Base-by-base conservation (phyloP, 768 basidiomycete species). In the Hemileccinum impolitum region DNA sequence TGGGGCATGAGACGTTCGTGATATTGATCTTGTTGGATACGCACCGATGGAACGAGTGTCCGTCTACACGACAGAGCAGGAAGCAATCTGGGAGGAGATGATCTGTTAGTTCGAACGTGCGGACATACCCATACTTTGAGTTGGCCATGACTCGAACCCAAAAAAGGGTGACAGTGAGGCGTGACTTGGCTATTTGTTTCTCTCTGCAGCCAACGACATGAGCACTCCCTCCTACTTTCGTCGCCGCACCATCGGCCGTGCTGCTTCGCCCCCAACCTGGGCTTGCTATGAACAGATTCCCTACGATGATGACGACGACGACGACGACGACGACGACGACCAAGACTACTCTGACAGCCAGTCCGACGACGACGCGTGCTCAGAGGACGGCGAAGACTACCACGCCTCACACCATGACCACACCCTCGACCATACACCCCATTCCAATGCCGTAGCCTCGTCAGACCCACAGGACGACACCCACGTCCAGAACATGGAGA, bases 1-100 rank as follows among this genome's bases (percentile, higher is more conserved):
- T 30, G 9, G 9, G 38, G 4, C 21, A 43, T 45, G 21, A 50
- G 53, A 26, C 6, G 18, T 18, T n/a, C 15, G 42, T 9, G 8
- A 15, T 19, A n/a, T n/a, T 28, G 7, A 4, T 0, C 11, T 26
- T 12, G 19, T 7, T 9, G 12, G 14, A 25, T 8, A 58, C 74
- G 47, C 53, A 94, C 94, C 86, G 82, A 70, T 97, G 94, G 62
- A 99, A 99, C 0, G 87, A 82, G 58, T 92, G 90, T 1, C 96
- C 96, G 62, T 99, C 96, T 15, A 99, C 65, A 1, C 96, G 83
- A 45, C 93, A 77, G 19, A 98, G 72, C 57, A 96, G 77, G 67
- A 83, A 96, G 3, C 89, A 90, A 9, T 80, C 83, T 0, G 88
- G 94, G 0, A 98, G 72, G 3, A 98, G 72, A 0, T 82, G 75